phyloP scores from a whole-genome alignment of 768 basidiomycete species.

The Exsudoporus frostii region DNA sequence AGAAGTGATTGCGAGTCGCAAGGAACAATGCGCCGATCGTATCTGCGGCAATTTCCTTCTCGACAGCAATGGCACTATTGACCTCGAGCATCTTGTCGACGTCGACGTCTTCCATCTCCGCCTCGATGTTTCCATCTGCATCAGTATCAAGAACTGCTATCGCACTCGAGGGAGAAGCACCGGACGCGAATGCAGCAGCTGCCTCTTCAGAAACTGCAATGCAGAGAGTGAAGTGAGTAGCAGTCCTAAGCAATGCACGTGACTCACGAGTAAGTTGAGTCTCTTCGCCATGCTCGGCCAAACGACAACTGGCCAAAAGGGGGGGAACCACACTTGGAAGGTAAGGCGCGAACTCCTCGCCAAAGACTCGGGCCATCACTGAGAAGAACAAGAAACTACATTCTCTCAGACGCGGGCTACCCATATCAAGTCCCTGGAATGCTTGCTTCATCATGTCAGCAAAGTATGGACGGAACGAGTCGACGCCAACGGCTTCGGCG shows the following conservation, averaged over 20 bases:
- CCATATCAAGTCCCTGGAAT: conserved; percentile 84
- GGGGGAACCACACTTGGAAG: conserved; percentile 83
- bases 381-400: conserved; percentile 98
- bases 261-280: conserved; percentile 40
- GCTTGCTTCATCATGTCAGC: conserved; percentile 94
- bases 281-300: conserved; percentile 75
- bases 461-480: conserved; percentile 93
- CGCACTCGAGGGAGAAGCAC: conserved; percentile 67
- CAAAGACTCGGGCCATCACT: conserved; percentile 96
- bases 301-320: conserved; percentile 77
- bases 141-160: conserved; percentile 59
- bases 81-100: conserved; percentile 87
- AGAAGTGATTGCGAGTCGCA: conserved; percentile 77
- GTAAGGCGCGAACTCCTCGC: conserved; percentile 88
- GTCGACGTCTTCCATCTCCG: conserved; percentile 76
- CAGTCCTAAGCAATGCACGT: neutral
- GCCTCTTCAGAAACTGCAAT: conserved; percentile 48
- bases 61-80: conserved; percentile 94
- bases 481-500: conserved; percentile 93
- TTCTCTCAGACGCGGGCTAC: conserved; percentile 84
- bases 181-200: conserved; percentile 65
- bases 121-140: conserved; percentile 51
- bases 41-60: conserved; percentile 98
- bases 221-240: conserved; percentile 1
- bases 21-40: conserved; percentile 90